Conservation (phyloP, 2,329 filamentous ascomycete genomes). For the Geosmithia flava region DNA sequence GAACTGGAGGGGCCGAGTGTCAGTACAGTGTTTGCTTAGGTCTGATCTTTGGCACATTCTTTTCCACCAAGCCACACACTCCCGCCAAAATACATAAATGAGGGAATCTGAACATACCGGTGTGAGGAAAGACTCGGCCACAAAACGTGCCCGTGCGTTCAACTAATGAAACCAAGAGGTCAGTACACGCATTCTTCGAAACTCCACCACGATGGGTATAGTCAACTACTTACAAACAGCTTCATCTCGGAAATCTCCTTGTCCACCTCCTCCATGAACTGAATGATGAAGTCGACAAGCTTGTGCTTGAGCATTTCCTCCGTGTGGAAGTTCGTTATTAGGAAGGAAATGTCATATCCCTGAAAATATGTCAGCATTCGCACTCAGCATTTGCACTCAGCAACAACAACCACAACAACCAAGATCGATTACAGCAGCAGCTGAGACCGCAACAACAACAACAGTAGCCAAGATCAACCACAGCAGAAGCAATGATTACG, state of each 20-base stretch:
- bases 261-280: slow-evolving; percentile 99
- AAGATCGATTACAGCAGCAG: too few relatives aligned
- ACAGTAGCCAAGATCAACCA: neutral
- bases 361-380: slow-evolving; percentile 21
- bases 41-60: too few relatives aligned
- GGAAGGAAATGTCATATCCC: slow-evolving; percentile 97
- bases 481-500: too few relatives aligned
- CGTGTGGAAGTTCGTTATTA: slow-evolving; percentile 98
- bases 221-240: slow-evolving; percentile 73
- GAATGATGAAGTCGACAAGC: slow-evolving; percentile 96
- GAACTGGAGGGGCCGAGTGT: slow-evolving; percentile 11
- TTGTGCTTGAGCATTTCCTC: slow-evolving; percentile 99
- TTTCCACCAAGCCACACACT: too few relatives aligned
- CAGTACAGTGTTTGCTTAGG: too few relatives aligned
- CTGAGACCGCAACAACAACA: neutral
- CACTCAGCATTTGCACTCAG: too few relatives aligned
- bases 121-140: slow-evolving; percentile 95
- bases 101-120: slow-evolving; percentile 43
- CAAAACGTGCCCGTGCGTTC: slow-evolving; percentile 92
- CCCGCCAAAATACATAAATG: neutral
- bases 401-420: too few relatives aligned
- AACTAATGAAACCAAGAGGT: slow-evolving; percentile 39
- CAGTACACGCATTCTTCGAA: neutral
- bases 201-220: slow-evolving; percentile 1
- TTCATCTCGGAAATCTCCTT: slow-evolving; percentile 99